These are phyloP conservation scores for Ogataea angusta DNA, from an alignment of 805 yeast species.

Conservation along the genomic window DNA sequence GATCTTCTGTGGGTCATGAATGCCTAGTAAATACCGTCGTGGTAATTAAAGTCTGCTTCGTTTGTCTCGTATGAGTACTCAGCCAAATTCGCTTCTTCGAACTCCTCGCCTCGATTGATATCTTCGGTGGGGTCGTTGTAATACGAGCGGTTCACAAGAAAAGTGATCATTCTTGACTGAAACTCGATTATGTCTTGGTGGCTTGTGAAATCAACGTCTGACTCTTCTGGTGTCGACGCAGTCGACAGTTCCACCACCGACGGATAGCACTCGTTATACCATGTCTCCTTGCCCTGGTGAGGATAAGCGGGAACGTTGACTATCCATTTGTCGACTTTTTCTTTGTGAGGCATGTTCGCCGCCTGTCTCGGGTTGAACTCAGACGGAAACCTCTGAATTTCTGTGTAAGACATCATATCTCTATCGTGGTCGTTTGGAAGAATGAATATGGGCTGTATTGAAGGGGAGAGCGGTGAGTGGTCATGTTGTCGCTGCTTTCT, in stretches of 20 bases:
- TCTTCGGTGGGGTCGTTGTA: constrained; percentile 26
- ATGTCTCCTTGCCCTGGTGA: constrained; percentile 22
- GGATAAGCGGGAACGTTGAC: constrained; percentile 49
- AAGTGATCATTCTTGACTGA: constrained; percentile 52
- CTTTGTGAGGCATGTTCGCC: constrained; percentile 60
- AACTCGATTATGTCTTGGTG: constrained; percentile 47
- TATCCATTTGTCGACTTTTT: constrained; percentile 68
- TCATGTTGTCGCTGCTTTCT: constrained; percentile 17
- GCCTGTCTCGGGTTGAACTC: constrained; percentile 61
- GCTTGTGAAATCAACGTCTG: constrained; percentile 34
- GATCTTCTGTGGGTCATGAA: neutral
- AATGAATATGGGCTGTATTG: constrained; percentile 17
- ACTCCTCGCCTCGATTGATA: constrained; percentile 21
- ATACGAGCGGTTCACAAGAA: constrained; percentile 41
- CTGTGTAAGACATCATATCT: constrained; percentile 9
- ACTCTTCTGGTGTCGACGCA: constrained; percentile 22
- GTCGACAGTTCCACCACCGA: constrained; percentile 37
- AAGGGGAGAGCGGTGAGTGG: constrained; percentile 13
- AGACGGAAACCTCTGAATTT: constrained; percentile 37
- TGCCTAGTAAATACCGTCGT: constrained; percentile 17
- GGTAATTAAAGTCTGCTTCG: constrained; percentile 19
- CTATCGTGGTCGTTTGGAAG: constrained; percentile 16
- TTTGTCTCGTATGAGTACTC: constrained; percentile 20
- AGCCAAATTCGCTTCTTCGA: constrained; percentile 16
- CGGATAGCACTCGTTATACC: constrained; percentile 49